Evolutionary conservation across 805 yeast genomes (phyloP).

Genomic region (Saturnispora zaruensis): DNA sequence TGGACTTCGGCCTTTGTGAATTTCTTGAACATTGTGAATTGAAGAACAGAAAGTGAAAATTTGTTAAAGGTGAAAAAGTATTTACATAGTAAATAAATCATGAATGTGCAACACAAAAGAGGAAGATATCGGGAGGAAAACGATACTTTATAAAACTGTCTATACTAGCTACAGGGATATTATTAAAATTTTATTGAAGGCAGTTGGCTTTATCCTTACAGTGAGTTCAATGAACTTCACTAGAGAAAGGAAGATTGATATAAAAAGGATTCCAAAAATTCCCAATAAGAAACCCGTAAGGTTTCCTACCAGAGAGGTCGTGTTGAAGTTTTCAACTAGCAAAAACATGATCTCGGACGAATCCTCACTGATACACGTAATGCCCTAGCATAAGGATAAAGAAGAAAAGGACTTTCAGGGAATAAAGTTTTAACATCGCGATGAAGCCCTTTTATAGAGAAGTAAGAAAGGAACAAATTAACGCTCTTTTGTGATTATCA

Average conservation of each 20-base stretch:
- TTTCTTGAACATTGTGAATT: constrained; percentile 28
- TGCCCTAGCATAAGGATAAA: constrained; percentile 99
- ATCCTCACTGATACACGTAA: constrained; percentile 99
- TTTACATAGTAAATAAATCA: background rate
- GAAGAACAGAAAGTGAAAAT: background rate
- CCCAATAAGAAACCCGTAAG: constrained; percentile 46
- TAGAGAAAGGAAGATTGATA: background rate
- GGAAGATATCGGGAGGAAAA: background rate
- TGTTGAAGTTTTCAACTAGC: constrained; percentile 99
- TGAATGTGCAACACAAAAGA: background rate
- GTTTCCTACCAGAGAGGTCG: constrained; percentile 51
- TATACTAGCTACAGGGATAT: background rate
- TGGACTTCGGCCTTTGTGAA: constrained; percentile 83
- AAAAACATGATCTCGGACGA: constrained; percentile 99
- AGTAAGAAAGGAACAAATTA: no score
- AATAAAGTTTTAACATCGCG: background rate
- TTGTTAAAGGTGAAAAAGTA: background rate
- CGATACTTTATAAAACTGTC: no score
- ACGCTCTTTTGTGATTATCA: no score
- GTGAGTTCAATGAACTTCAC: constrained; percentile 9
- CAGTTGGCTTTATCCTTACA: background rate
- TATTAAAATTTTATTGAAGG: background rate
- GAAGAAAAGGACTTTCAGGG: constrained; percentile 1
- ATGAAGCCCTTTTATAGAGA: constrained; percentile 1
- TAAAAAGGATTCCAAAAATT: constrained; percentile 55